Percentiles rank a stretch among this genome's conserved stretches.
Conservation (phyloP, 2,329 filamentous ascomycete species). For the Botrytis hyacinthi region DNA sequence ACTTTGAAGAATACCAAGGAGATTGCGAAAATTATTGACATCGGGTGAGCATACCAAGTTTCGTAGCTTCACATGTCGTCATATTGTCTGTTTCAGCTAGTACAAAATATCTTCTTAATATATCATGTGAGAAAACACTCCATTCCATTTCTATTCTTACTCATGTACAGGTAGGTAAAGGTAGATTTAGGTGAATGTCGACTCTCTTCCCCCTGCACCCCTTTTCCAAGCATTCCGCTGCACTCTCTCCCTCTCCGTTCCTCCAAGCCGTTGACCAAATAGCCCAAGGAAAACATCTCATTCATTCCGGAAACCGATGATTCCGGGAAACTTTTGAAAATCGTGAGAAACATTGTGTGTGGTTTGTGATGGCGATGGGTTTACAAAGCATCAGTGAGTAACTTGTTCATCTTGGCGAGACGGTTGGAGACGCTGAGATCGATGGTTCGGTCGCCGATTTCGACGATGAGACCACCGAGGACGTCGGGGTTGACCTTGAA, state of each 20-base stretch:
- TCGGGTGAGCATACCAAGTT: not conserved
- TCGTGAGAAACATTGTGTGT: conserved; percentile 30
- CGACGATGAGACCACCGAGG: conserved; percentile 87
- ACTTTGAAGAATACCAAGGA: not conserved
- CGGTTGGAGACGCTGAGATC: conserved; percentile 93
- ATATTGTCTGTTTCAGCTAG: not conserved
- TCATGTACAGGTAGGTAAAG: conserved; percentile 25
- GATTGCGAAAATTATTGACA: not conserved
- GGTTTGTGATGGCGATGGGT: conserved; percentile 40
- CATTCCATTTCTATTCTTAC: conserved; percentile 20
- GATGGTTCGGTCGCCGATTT: conserved; percentile 96
- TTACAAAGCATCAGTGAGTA: conserved; percentile 95
- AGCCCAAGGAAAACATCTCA: not conserved
- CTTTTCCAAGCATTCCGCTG: not conserved
- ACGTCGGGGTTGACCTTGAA: conserved; percentile 86
- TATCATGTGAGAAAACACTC: conserved; percentile 1
- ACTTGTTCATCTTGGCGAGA: conserved; percentile 99
- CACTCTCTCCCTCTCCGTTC: not conserved
- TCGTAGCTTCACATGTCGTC: not conserved
- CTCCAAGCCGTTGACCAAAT: not conserved
- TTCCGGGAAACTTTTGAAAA: conserved; percentile 16
- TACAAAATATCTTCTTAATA: not conserved
- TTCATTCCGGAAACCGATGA: not conserved
- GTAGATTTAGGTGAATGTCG: conserved; percentile 9
- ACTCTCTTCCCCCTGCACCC: not conserved